A percentile compares a stretch with the other conserved stretches of the same genome.
Evolutionary conservation across 2,329 filamentous ascomycete genomes (phyloP).

Genomic region (Penicillium sp.): DNA sequence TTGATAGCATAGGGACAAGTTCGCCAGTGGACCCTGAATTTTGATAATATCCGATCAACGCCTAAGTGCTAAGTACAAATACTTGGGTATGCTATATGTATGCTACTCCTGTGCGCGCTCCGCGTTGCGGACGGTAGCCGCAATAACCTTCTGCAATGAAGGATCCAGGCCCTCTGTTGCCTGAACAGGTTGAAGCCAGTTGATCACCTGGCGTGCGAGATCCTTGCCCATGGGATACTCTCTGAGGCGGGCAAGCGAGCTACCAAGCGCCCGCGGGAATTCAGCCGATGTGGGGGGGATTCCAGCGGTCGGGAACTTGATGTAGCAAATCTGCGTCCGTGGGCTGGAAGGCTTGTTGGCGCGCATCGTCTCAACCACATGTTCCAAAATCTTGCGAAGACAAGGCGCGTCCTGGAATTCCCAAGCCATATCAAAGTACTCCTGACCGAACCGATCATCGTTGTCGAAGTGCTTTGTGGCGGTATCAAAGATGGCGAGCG

Average conservation of each 20-base stretch:
- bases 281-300: conserved; percentile 62
- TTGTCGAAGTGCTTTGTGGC: conserved; percentile 75
- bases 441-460: conserved; percentile 62
- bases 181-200: conserved; percentile 49
- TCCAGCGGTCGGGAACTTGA: conserved; percentile 68
- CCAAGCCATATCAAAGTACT: conserved; percentile 78
- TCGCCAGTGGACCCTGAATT: conserved; percentile 15
- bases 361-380: conserved; percentile 65
- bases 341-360: conserved; percentile 59
- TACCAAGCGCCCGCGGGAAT: conserved; percentile 70
- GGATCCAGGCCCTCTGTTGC: conserved; percentile 51
- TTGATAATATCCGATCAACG: conserved; percentile 27
- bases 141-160: conserved; percentile 53
- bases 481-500: conserved; percentile 85
- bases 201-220: conserved; percentile 49
- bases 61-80: conserved; percentile 18
- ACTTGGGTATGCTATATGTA: conserved; percentile 13
- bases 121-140: conserved; percentile 38
- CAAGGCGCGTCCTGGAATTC: conserved; percentile 66
- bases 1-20: conserved; percentile 2
- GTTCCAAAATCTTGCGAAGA: conserved; percentile 64
- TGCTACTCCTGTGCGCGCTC: conserved; percentile 29
- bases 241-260: conserved; percentile 63
- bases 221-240: conserved; percentile 43
- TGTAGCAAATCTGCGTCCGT: conserved; percentile 66